Percentiles rank a stretch among this genome's conserved stretches.
phyloP scores from a whole-genome alignment of 257 asterid genomes.

The Penstemon newberryi region DNA sequence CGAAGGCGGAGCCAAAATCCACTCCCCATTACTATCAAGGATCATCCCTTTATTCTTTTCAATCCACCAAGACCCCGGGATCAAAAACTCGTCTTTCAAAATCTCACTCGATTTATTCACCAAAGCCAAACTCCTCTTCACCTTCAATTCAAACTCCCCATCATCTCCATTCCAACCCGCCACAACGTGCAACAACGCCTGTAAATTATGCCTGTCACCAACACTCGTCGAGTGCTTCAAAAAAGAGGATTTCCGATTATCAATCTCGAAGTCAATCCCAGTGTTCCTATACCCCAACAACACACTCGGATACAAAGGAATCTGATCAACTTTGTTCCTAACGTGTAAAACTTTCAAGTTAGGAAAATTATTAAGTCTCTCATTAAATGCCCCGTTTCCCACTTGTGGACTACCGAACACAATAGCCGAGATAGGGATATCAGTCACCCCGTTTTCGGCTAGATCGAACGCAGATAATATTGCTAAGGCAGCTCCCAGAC shows the following conservation, averaged over 20 bases:
- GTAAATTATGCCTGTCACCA: conserved; percentile 86
- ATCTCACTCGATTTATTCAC: conserved; percentile 71
- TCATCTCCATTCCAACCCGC: conserved; percentile 83
- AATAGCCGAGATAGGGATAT: conserved; percentile 71
- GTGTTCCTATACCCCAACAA: conserved; percentile 52
- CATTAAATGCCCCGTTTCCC: conserved; percentile 56
- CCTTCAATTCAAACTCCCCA: conserved; percentile 60
- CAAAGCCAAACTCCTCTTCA: conserved; percentile 67
- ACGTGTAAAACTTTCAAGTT: conserved; percentile 71
- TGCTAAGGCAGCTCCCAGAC: conserved; percentile 67
- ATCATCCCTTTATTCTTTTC: conserved; percentile 86
- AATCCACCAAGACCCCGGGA: conserved; percentile 89
- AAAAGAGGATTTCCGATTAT: conserved; percentile 62
- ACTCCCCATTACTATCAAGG: conserved; percentile 52
- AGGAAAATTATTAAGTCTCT: conserved; percentile 34
- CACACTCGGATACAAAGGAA: conserved; percentile 60
- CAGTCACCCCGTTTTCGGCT: conserved; percentile 66
- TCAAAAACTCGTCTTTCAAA: conserved; percentile 68
- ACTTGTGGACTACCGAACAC: conserved; percentile 87
- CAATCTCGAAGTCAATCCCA: conserved; percentile 52
- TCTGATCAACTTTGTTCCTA: conserved; percentile 64
- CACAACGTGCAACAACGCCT: conserved; percentile 74
- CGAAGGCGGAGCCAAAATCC: conserved; percentile 58
- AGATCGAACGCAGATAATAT: conserved; percentile 71
- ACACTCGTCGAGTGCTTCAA: conserved; percentile 60